phyloP scores from a whole-genome alignment of 2,329 filamentous ascomycete species.

The Diaporthe velutina region DNA sequence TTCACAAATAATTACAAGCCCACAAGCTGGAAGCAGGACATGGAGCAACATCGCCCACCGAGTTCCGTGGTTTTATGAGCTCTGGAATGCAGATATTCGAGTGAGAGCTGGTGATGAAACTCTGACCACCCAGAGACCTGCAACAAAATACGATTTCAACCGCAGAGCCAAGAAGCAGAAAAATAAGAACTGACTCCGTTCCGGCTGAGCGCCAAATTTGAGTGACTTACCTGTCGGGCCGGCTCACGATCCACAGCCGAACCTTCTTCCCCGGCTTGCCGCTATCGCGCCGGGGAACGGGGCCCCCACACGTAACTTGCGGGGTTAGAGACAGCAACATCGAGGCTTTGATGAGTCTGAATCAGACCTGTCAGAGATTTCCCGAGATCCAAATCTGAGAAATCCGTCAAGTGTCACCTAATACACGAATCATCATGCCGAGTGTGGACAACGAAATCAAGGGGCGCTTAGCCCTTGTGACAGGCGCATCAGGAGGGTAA shows the following conservation, averaged over 20 bases:
- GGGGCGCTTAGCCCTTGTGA: conserved; percentile 69
- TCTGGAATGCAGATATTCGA: background rate
- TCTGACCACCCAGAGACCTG: background rate
- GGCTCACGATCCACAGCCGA: conserved; percentile 21
- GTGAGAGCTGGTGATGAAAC: no score
- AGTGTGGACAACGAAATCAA: conserved; percentile 58
- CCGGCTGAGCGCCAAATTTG: background rate
- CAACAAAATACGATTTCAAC: no score
- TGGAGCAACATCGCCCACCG: background rate
- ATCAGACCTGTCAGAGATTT: conserved; percentile 8
- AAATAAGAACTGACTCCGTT: background rate
- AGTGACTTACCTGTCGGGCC: background rate
- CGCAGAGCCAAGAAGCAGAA: background rate
- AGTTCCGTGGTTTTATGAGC: background rate
- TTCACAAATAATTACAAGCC: background rate
- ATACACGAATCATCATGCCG: conserved; percentile 29
- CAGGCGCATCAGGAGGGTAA: conserved; percentile 72
- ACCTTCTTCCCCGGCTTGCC: conserved; percentile 13
- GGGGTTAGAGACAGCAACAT: background rate
- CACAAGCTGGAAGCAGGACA: background rate
- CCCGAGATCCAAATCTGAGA: no score
- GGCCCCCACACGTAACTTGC: conserved; percentile 7
- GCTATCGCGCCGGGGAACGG: conserved; percentile 28
- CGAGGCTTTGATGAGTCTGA: background rate
- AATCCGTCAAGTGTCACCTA: background rate